Conservation (phyloP, 495 filamentous ascomycete genomes). For the Penicillium riverlandense region DNA sequence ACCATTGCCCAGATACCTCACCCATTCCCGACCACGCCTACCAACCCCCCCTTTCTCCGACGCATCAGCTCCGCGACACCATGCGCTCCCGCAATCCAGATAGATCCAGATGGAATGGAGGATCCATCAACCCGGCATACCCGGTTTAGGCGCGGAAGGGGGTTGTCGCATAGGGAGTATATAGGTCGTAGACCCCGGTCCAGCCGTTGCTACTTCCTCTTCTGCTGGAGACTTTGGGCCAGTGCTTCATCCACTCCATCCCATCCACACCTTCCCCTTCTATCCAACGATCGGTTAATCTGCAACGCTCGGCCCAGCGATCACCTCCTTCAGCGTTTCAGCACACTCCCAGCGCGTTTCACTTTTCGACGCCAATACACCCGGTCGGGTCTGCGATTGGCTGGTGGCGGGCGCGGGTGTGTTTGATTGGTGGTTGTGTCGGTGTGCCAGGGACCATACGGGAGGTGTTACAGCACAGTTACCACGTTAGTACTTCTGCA, state of each 20-base stretch:
- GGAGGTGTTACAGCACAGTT: slow-evolving; percentile 4
- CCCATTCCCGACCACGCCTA: too few relatives aligned
- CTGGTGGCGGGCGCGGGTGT: slow-evolving; percentile 8
- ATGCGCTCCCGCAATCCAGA: slow-evolving; percentile 9
- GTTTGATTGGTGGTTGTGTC: slow-evolving; percentile 5
- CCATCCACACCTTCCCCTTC: too few relatives aligned
- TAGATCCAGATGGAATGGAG: slow-evolving; percentile 13
- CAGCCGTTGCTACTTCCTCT: neutral
- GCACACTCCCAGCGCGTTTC: slow-evolving; percentile 24
- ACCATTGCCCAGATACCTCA: too few relatives aligned
- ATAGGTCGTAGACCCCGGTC: slow-evolving; percentile 9
- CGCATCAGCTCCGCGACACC: slow-evolving; percentile 2
- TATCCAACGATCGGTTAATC: slow-evolving; percentile 2
- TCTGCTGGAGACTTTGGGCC: neutral
- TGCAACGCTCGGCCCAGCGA: slow-evolving; percentile 15
- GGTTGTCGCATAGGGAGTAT: neutral
- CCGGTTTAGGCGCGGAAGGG: slow-evolving; percentile 5
- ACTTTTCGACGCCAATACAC: slow-evolving; percentile 11
- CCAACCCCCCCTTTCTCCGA: neutral
- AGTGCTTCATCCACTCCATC: too few relatives aligned
- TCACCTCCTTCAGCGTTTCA: slow-evolving; percentile 25
- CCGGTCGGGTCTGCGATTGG: slow-evolving; percentile 19
- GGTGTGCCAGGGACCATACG: slow-evolving; percentile 3
- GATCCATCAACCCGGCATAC: slow-evolving; percentile 13
- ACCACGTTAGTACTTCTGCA: neutral